These are phyloP conservation scores for Chionographis japonica DNA, from an alignment of 106 monocot species.

Conservation along the genomic window DNA sequence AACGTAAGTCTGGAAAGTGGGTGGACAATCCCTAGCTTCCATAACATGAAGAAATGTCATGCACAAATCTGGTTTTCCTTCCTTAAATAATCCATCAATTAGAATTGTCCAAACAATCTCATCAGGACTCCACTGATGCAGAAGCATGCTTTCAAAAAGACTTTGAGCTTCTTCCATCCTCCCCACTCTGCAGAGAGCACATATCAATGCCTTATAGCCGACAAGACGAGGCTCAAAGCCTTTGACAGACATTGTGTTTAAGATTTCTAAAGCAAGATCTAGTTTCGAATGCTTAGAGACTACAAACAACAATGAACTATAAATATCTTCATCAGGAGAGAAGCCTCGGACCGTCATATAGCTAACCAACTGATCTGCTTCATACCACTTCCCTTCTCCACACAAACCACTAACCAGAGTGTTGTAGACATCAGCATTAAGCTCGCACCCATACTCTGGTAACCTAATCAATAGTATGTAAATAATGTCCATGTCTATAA, in stretches of 20 bases:
- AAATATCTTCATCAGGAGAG: slow-evolving; percentile 52
- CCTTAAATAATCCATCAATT: slow-evolving; percentile 73
- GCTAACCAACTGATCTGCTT: slow-evolving; percentile 51
- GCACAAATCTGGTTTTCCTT: slow-evolving; percentile 47
- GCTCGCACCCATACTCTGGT: slow-evolving; percentile 37
- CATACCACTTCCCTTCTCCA: slow-evolving; percentile 65
- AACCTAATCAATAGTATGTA: slow-evolving; percentile 49
- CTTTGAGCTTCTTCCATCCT: slow-evolving; percentile 41
- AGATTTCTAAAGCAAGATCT: slow-evolving; percentile 60
- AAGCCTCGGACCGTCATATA: slow-evolving; percentile 45
- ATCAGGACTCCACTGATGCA: slow-evolving; percentile 70
- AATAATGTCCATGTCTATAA: slow-evolving; percentile 29
- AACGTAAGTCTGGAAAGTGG: slow-evolving; percentile 38
- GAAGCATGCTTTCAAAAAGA: slow-evolving; percentile 61
- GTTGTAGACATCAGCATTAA: slow-evolving; percentile 29
- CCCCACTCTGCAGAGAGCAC: slow-evolving; percentile 59
- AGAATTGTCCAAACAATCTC: slow-evolving; percentile 88
- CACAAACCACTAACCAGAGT: slow-evolving; percentile 55
- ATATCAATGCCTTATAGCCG: slow-evolving; percentile 58
- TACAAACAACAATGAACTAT: slow-evolving; percentile 38
- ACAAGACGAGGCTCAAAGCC: slow-evolving; percentile 38
- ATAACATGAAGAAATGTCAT: slow-evolving; percentile 65
- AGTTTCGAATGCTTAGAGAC: slow-evolving; percentile 36
- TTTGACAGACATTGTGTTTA: slow-evolving; percentile 29
- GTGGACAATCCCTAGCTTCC: slow-evolving; percentile 45